A percentile compares a stretch with the other conserved stretches of the same genome.
Evolutionary conservation across 768 basidiomycete genomes (phyloP).

Genomic region (Erythrobasidium yunnanense): DNA sequence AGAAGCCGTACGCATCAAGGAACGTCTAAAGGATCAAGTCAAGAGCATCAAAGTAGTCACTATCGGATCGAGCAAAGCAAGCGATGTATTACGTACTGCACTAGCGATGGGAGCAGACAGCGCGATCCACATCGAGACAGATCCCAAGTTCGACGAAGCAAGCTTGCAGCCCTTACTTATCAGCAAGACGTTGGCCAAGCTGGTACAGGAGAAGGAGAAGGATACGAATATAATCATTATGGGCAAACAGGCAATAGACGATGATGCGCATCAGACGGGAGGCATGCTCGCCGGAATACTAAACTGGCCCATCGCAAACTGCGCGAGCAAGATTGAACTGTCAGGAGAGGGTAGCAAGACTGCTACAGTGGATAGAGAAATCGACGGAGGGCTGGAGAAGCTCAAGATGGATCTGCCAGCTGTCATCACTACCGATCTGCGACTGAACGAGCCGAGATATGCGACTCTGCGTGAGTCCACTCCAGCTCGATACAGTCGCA

Average conservation of each 20-base stretch:
- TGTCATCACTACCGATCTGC: conserved; percentile 81
- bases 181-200: conserved; percentile 67
- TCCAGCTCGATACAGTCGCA: background rate
- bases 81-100: conserved; percentile 85
- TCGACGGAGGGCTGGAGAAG: conserved; percentile 86
- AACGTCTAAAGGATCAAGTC: conserved; percentile 62
- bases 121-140: conserved; percentile 75
- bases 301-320: conserved; percentile 87
- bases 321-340: conserved; percentile 66
- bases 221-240: conserved; percentile 78
- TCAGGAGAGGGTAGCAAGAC: conserved; percentile 57
- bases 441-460: conserved; percentile 79
- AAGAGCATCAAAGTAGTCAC: conserved; percentile 81
- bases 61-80: conserved; percentile 82
- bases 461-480: conserved; percentile 59
- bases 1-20: conserved; percentile 89
- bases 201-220: conserved; percentile 52
- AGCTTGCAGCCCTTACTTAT: conserved; percentile 81
- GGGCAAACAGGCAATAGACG: conserved; percentile 98
- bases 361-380: conserved; percentile 69
- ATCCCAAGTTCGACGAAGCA: conserved; percentile 43
- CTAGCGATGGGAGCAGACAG: conserved; percentile 96
- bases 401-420: conserved; percentile 67
- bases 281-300: conserved; percentile 93
- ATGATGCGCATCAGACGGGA: conserved; percentile 87